These are phyloP conservation scores for Suillus americanus DNA, from an alignment of 768 basidiomycete species.

Conservation along the genomic window DNA sequence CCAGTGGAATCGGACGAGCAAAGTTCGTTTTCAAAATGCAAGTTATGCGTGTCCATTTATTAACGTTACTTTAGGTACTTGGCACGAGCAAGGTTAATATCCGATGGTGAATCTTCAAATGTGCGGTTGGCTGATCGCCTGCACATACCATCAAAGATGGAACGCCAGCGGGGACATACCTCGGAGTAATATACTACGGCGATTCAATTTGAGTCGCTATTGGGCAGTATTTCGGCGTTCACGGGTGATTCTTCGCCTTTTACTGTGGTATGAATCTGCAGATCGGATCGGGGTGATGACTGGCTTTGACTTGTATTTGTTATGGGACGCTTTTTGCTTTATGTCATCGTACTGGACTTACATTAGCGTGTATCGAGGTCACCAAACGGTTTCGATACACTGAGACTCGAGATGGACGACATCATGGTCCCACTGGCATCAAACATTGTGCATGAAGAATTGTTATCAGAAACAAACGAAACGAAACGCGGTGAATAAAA, in stretches of 20 bases:
- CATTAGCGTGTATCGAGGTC: too few relatives aligned
- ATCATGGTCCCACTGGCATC: not conserved
- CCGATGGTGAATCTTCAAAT: constrained; percentile 49
- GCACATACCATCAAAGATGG: constrained; percentile 59
- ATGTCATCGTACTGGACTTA: too few relatives aligned
- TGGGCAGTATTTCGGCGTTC: constrained; percentile 64
- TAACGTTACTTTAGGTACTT: constrained; percentile 39
- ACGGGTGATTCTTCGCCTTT: constrained; percentile 62
- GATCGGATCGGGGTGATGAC: too few relatives aligned
- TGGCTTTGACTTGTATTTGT: too few relatives aligned
- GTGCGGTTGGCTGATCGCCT: not conserved
- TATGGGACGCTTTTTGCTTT: too few relatives aligned
- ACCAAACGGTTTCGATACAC: not conserved
- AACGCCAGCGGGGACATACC: constrained; percentile 71
- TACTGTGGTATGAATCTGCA: constrained; percentile 18
- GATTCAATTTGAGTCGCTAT: constrained; percentile 70
- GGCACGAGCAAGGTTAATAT: constrained; percentile 66
- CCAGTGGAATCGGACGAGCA: constrained; percentile 60
- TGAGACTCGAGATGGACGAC: not conserved
- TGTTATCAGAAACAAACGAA: not conserved
- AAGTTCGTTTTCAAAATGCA: constrained; percentile 35
- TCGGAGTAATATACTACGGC: constrained; percentile 68
- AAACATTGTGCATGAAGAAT: not conserved
- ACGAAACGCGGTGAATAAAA: not conserved
- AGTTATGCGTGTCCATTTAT: not conserved